Conservation (phyloP, 257 asterid species). For the Primulina eburnea region DNA sequence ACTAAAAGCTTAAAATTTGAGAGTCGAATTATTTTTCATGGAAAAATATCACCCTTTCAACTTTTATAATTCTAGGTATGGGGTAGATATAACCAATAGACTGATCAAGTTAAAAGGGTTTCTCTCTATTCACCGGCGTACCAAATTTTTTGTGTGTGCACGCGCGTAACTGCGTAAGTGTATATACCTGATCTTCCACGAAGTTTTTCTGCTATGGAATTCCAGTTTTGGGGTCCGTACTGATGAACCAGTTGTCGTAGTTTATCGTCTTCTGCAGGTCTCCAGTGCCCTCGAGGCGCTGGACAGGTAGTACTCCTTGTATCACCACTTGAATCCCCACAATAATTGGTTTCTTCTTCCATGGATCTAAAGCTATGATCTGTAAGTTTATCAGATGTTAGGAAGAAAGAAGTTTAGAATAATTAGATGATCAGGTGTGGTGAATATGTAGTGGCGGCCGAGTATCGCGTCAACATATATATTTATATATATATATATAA, state of each 20-base stretch:
- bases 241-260: slow-evolving; percentile 46
- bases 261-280: slow-evolving; percentile 49
- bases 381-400: neutral
- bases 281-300: slow-evolving; percentile 49
- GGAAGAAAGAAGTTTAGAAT: no score
- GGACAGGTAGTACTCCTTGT: slow-evolving; percentile 25
- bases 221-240: slow-evolving; percentile 56
- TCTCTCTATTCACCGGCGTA: no score
- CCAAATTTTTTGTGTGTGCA: neutral
- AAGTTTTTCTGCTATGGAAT: slow-evolving; percentile 50
- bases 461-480: neutral
- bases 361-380: neutral
- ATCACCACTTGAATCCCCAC: slow-evolving; percentile 30
- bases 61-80: neutral
- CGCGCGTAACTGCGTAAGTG: no score
- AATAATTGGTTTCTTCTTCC: slow-evolving; percentile 32
- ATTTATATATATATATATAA: no score
- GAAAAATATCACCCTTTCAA: neutral
- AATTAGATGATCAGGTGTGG: neutral
- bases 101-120: no score
- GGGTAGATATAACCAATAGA: neutral
- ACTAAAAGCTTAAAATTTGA: neutral
- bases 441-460: neutral
- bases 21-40: neutral
- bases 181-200: slow-evolving; percentile 47